Evolutionary conservation across 2,329 filamentous ascomycete genomes (phyloP).

Genomic region (Aaosphaeria arxii): DNA sequence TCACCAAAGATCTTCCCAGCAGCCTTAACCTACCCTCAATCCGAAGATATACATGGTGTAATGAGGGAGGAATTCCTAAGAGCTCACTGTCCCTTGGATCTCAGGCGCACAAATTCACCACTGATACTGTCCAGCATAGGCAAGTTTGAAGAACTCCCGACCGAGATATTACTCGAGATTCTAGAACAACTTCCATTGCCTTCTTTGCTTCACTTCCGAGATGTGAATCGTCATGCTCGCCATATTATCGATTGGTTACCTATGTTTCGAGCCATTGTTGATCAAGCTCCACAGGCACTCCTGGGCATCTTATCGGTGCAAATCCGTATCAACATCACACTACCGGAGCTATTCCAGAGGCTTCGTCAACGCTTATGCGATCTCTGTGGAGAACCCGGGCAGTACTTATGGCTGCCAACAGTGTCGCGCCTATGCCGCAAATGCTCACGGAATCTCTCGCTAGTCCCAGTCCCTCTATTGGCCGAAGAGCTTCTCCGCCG

Average conservation of each 20-base stretch:
- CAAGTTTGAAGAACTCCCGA: not conserved
- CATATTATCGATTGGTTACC: not conserved
- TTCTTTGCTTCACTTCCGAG: not conserved
- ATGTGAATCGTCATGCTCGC: not conserved
- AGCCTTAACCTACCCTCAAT: not conserved
- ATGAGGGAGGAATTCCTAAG: not conserved
- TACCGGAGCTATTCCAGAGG: not conserved
- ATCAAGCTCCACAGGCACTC: not conserved
- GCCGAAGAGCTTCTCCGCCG: not conserved
- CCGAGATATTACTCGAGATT: not conserved
- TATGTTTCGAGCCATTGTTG: not conserved
- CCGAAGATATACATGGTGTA: not conserved
- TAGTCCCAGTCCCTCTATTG: not conserved
- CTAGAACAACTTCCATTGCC: not conserved
- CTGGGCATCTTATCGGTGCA: not conserved
- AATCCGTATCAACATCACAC: conserved; percentile 1
- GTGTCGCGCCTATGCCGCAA: not conserved
- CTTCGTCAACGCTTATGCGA: not conserved
- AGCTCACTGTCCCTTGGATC: not conserved
- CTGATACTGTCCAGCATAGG: not conserved
- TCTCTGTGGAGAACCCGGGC: not conserved
- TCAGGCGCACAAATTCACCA: not conserved
- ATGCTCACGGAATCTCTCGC: not conserved
- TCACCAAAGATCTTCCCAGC: no score
- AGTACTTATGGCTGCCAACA: not conserved